These are phyloP conservation scores for Salix brachista DNA, from an alignment of 345 rosid species.

Conservation along the genomic window DNA sequence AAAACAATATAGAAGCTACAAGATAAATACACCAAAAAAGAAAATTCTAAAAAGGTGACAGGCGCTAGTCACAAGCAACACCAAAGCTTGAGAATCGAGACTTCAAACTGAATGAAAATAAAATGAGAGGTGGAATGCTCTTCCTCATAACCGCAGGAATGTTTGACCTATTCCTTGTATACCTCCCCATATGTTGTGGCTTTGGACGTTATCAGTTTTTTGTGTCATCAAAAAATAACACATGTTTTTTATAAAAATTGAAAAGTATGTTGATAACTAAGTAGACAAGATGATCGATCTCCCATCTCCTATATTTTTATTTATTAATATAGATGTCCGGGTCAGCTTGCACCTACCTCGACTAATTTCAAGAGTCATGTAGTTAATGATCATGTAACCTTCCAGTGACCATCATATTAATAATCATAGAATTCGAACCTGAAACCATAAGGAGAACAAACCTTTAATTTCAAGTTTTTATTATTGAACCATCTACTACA, in stretches of 20 bases:
- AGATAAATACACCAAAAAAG: background rate
- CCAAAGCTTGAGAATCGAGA: background rate
- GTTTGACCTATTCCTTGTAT: background rate
- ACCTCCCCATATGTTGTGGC: background rate
- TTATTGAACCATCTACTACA: too few relatives aligned
- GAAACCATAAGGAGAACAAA: too few relatives aligned
- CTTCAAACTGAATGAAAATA: background rate
- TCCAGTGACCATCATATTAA: too few relatives aligned
- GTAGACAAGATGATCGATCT: background rate
- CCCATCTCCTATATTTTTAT: background rate
- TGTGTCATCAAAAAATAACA: background rate
- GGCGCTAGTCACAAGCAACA: background rate
- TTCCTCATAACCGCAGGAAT: background rate
- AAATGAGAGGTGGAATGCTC: background rate
- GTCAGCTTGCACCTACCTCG: rapidly evolving
- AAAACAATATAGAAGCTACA: background rate
- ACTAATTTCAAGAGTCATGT: too few relatives aligned
- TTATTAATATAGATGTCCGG: too few relatives aligned
- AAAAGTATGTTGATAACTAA: background rate
- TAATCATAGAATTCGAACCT: too few relatives aligned
- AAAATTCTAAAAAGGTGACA: background rate
- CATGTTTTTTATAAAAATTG: background rate
- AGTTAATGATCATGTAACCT: too few relatives aligned
- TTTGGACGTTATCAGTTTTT: background rate
- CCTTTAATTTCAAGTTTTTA: too few relatives aligned